A percentile compares a stretch with the other conserved stretches of the same genome.
phyloP scores from a whole-genome alignment of 2,329 filamentous ascomycete genomes.

The Hymenoscyphus scutula region DNA sequence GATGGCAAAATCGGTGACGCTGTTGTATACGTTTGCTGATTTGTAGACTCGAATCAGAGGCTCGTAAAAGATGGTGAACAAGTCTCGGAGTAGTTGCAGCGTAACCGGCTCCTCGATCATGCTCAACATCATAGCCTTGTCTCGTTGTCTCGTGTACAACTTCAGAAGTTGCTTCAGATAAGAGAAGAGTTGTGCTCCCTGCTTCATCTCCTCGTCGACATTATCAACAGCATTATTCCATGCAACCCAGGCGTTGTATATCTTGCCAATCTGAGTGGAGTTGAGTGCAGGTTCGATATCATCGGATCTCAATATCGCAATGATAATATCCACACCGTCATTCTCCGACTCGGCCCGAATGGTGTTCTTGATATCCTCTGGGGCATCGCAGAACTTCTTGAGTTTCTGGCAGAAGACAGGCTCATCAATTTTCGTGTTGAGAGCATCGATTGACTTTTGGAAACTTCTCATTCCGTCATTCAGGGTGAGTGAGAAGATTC shows the following conservation, averaged over 20 bases:
- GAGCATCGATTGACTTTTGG: constrained; percentile 79
- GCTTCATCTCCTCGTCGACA: constrained; percentile 80
- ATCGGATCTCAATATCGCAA: constrained; percentile 79
- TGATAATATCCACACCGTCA: constrained; percentile 80
- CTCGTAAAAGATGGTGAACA: constrained; percentile 99
- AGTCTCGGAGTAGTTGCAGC: constrained; percentile 88
- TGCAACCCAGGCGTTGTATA: constrained; percentile 93
- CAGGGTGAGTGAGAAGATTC: constrained; percentile 89
- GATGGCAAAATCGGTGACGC: constrained; percentile 90
- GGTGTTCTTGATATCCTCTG: constrained; percentile 69
- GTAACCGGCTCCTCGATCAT: constrained; percentile 98
- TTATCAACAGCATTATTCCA: constrained; percentile 96
- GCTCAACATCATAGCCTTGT: constrained; percentile 95
- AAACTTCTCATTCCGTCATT: constrained; percentile 86
- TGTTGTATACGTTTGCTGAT: constrained; percentile 96
- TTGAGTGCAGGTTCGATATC: constrained; percentile 69
- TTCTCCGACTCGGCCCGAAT: constrained; percentile 70
- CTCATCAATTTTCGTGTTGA: constrained; percentile 78
- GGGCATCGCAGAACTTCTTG: constrained; percentile 71
- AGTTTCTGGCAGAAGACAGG: constrained; percentile 76
- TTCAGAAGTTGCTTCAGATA: constrained; percentile 94
- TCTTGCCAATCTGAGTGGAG: constrained; percentile 72
- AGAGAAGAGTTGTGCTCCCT: constrained; percentile 89
- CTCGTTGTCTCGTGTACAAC: constrained; percentile 82
- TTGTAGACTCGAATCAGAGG: constrained; percentile 97